Base-by-base conservation (phyloP, 2,329 filamentous ascomycete species). In the Penicillium sp. region DNA sequence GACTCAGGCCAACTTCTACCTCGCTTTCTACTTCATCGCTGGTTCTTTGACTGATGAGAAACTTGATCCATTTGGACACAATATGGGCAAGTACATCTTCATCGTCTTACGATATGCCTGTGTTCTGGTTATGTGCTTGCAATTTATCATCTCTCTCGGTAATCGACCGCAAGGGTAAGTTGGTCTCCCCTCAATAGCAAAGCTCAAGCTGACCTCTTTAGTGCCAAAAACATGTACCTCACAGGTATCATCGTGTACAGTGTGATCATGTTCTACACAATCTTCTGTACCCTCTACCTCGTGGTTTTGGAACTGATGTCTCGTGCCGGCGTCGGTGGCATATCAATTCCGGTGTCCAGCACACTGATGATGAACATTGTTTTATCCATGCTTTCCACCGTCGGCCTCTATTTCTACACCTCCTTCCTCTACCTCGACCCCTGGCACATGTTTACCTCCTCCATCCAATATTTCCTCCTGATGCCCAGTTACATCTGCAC, bases 371-470 rank as follows among this genome's bases (percentile, higher is more conserved):
- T 92, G 53, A 97, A 97, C 73, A 82, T 99, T 56, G 90, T 97
- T 66, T 85, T 99, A 44, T 94, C 89, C 6, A 87, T 89, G n/a
- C 79, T 88, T 3, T 95, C 91, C 2, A 99, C 94, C 0, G 77
- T 97, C 33, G 94, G 95, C 1, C 80, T 99, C 32, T 99, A 97
- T 80, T 94, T 99, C 78, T 73, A 96, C 75, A 96, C 96, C 87
- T 94, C 89, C 20, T 91, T 99, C 76, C 76, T 99, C 54, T 99
- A 99, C 75, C 84, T 99, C 40, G 95, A 99, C 63, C 94, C 94
- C 0, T 99, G 94, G 94, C 94, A 99, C 79, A 94, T 99, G 89
- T 89, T 99, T 76, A 99, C 94, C 10, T 93, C 88, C 0, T 86
- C 90, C 0, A 84, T 81, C 0, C 92, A 97, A 71, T 99, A 99